Percentiles rank a stretch among this genome's conserved stretches.
Evolutionary conservation across 306 rosid genomes (phyloP).

Genomic region (Vachellia pachyceras): DNA sequence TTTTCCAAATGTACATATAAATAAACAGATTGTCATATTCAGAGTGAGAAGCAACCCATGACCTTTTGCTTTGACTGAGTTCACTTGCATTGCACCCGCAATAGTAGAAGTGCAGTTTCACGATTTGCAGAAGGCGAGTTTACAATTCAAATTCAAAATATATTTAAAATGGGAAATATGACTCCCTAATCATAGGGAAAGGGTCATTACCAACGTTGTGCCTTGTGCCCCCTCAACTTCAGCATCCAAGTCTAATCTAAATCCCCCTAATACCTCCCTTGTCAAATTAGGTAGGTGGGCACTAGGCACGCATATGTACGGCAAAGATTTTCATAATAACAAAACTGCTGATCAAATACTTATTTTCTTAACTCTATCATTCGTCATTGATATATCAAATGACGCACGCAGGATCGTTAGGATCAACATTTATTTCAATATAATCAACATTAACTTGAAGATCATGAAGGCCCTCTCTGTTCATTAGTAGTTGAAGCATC

Average conservation of each 20-base stretch:
- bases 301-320: constrained; percentile 3
- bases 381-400: constrained; percentile 1
- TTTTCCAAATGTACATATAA: not conserved
- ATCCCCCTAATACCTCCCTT: not conserved
- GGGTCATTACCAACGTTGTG: not conserved
- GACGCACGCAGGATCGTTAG: not conserved
- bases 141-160: not conserved
- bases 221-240: not conserved
- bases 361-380: constrained; percentile 5
- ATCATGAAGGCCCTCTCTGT: not conserved
- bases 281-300: not conserved
- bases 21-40: not conserved
- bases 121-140: not conserved
- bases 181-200: not conserved
- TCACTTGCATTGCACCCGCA: not conserved
- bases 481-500: constrained; percentile 32
- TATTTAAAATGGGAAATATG: not conserved
- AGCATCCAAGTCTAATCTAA: not conserved
- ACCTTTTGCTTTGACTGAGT: not conserved
- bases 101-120: not conserved
- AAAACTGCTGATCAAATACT: not conserved
- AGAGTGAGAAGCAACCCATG: not conserved
- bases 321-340: not conserved
- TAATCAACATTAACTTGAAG: constrained; percentile 20
- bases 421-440: constrained; percentile 11